Base-by-base conservation (phyloP, 2,329 filamentous ascomycete species). In the Penicillium sp. region DNA sequence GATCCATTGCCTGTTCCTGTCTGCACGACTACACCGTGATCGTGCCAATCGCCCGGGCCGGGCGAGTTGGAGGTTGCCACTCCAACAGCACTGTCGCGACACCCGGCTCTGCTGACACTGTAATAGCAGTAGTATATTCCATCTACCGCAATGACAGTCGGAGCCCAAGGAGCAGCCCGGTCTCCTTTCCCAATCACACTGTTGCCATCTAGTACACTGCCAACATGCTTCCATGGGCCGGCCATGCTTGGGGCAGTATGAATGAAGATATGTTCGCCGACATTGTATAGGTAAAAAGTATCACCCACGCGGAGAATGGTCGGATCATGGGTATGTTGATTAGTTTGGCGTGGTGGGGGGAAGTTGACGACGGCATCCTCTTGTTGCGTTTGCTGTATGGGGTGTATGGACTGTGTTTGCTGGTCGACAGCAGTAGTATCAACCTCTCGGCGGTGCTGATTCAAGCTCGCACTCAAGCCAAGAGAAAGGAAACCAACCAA, bases 81-180 rank as follows among this genome's bases (percentile, higher is more conserved):
- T 11, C 87, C 87, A 56, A 89, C 87, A 19, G 84, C 83, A 1
- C 83, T 86, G 69, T 81, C 74, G 46, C 87, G 84, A 1, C 78
- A 81, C 1, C 86, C 85, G 54, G 87, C 85, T 5, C 81, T 75
- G 52, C 81, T 85, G 26, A 88, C 84, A 8, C 82, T 78, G 72
- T 89, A 88, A 77, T 86, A 89, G 42, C 85, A 75, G 62, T 88
- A 85, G 73, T 87, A 90, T 0, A 75, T 78, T 40, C 74, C 76
- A 55, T 81, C 81, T 23, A 88, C 75, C 7, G 80, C 73, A 26
- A 77, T 68, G 3, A 88, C 82, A 52, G 87, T 85, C 0, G 87
- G 87, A 1, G 87, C 87, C 85, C 71, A 74, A 0, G 70, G 71
- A 5, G 56, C 62, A 16, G 58, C 64, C 14, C 65, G 66, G 42